These are phyloP conservation scores for Setomelanomma holmii DNA, from an alignment of 2,329 filamentous ascomycete species.

Conservation along the genomic window DNA sequence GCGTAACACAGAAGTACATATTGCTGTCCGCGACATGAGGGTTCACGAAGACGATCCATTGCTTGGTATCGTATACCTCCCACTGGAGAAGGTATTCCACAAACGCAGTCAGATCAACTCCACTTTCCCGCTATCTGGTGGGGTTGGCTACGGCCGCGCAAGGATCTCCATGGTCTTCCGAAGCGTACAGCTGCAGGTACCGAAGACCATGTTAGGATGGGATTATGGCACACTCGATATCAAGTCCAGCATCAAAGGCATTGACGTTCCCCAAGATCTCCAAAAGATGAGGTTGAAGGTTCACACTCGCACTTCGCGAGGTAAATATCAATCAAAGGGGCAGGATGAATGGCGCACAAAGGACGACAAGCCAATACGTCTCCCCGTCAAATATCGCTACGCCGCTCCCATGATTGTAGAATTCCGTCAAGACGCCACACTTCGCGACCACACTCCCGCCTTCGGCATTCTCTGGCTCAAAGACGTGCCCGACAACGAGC, in stretches of 20 bases:
- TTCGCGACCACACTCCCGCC: conserved; percentile 64
- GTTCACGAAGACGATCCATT: conserved; percentile 73
- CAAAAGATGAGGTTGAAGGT: conserved; percentile 64
- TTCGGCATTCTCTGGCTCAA: conserved; percentile 73
- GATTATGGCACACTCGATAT: conserved; percentile 75
- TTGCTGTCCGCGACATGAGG: conserved; percentile 71
- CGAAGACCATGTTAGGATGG: conserved; percentile 69
- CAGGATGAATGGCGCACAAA: conserved; percentile 60
- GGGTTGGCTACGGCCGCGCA: conserved; percentile 73
- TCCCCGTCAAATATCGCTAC: conserved; percentile 70
- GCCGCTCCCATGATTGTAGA: conserved; percentile 62
- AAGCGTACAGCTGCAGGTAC: conserved; percentile 69
- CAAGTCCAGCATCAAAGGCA: conserved; percentile 58
- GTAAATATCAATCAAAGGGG: conserved; percentile 62
- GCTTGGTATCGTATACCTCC: conserved; percentile 74
- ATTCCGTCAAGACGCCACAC: conserved; percentile 63
- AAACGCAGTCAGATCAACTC: conserved; percentile 70
- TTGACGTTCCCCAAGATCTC: conserved; percentile 59
- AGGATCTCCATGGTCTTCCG: conserved; percentile 77
- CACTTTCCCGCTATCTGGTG: conserved; percentile 72
- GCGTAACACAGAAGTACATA: conserved; percentile 69
- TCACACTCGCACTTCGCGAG: conserved; percentile 63
- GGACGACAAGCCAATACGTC: conserved; percentile 53
- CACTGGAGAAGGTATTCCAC: conserved; percentile 67
- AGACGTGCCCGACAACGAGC: conserved; percentile 72